phyloP scores from a whole-genome alignment of 371 early-diverging fungal genomes.

The Dinochytrium kinnereticum region DNA sequence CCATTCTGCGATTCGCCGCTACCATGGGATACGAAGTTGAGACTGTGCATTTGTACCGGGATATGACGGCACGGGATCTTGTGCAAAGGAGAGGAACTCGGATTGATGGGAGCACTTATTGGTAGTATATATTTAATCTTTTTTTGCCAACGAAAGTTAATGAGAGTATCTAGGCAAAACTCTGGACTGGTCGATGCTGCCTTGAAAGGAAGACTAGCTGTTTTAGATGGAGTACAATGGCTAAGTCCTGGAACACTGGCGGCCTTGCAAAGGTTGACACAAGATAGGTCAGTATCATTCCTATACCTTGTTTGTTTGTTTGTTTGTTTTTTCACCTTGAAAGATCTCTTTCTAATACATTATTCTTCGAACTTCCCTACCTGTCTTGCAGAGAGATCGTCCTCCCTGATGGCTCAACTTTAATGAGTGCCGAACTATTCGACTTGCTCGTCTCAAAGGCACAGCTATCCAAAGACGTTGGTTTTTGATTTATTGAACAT shows the following conservation, averaged over 20 bases:
- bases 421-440: slow-evolving; percentile 64
- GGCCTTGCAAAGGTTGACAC: slow-evolving; percentile 68
- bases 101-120: slow-evolving; percentile 69
- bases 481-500: too few relatives aligned
- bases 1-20: slow-evolving; percentile 72
- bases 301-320: background rate
- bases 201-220: slow-evolving; percentile 70
- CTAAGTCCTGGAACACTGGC: slow-evolving; percentile 75
- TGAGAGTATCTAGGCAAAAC: slow-evolving; percentile 37
- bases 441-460: slow-evolving; percentile 59
- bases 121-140: slow-evolving; percentile 23
- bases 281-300: slow-evolving; percentile 51
- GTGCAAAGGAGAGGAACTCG: slow-evolving; percentile 77
- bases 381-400: slow-evolving; percentile 60
- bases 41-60: slow-evolving; percentile 75
- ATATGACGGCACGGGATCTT: slow-evolving; percentile 82
- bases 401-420: slow-evolving; percentile 72
- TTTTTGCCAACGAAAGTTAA: background rate
- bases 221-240: slow-evolving; percentile 79
- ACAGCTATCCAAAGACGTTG: slow-evolving; percentile 27
- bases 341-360: background rate
- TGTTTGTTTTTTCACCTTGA: background rate
- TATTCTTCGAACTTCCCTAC: background rate
- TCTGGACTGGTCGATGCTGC: slow-evolving; percentile 78
- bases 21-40: slow-evolving; percentile 73